These are phyloP conservation scores for Pseudoturritis turrita DNA, from an alignment of 345 rosid species.

Conservation along the genomic window DNA sequence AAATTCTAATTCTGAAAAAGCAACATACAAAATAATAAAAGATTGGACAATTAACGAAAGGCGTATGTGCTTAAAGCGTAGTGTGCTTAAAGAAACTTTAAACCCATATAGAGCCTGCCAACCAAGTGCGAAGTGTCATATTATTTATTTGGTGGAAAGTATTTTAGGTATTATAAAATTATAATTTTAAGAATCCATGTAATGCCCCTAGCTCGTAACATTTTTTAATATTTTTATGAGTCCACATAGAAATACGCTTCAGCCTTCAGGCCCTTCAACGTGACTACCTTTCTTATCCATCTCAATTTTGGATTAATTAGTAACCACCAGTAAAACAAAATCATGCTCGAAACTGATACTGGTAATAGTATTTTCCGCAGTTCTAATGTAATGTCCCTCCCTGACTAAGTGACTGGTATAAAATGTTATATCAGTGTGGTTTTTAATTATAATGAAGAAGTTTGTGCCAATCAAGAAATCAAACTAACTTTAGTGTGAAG, in stretches of 20 bases:
- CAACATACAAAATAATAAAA: not conserved
- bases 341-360: not conserved
- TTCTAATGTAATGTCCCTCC: too few relatives aligned
- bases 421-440: too few relatives aligned
- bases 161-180: not conserved
- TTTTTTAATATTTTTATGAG: not conserved
- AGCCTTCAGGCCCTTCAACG: not conserved
- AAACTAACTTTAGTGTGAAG: not conserved
- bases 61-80: not conserved
- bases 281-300: not conserved
- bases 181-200: not conserved
- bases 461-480: not conserved
- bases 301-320: not conserved
- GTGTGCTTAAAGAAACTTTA: slow-evolving; percentile 12
- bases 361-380: not conserved
- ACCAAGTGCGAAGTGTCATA: not conserved
- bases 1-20: slow-evolving; percentile 10
- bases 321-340: not conserved
- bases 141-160: not conserved
- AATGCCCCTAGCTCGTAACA: not conserved
- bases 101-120: not conserved
- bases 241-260: not conserved
- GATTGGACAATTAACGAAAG: slow-evolving; percentile 13
- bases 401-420: too few relatives aligned
- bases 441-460: not conserved